Evolutionary conservation across 768 basidiomycete species (phyloP), one percentile per base, ranked within the genome.

Genomic region (Pholiota conissans): DNA sequence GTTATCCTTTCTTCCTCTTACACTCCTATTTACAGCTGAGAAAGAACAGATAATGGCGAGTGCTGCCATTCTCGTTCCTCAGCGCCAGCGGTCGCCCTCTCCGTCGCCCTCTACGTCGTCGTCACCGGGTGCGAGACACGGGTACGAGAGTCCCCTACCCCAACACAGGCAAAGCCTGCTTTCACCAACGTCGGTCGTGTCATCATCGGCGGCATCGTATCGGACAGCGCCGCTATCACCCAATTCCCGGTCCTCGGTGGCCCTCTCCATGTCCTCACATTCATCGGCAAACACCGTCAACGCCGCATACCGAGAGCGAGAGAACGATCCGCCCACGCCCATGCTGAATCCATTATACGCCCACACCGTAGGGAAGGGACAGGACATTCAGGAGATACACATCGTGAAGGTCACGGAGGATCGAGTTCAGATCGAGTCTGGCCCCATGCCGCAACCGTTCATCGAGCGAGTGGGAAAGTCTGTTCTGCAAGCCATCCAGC

Each of bases 341-440:
- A 50, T 55, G 51, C 62, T 63, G 24, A 77, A 76, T 29, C 62
- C 62, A 3, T 39, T 61, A 22, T 61, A 61, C 27, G 42, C 56
- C n/a, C 56, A 58, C 46, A 37, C 54, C 7, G 13, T 54, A 27
- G 55, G 65, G 22, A 55, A 56, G 35, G n/a, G 29, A 39, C 37
- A 39, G 32, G 40, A 42, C 14, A 45, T 77, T 14, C 79, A 83
- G 62, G 82, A 84, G 59, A 68, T 84, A 14, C 84, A 83, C 61
- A 75, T 85, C 51, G 69, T 85, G 54, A 81, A 80, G 64, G 79
- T 86, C 49, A 79, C 82, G 5, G 72, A 74, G 28, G 81, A 86
- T 52, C 53, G 30, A 65, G 74, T 83, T 55, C 67, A 76, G 57
- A 64, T 82, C 56, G 76, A 78, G 56, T 52, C 77, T 9, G 74